A percentile compares a stretch with the other conserved stretches of the same genome.
Evolutionary conservation across 1,284 basidiomycete genomes (phyloP).

Genomic region (Waitea zeae): DNA sequence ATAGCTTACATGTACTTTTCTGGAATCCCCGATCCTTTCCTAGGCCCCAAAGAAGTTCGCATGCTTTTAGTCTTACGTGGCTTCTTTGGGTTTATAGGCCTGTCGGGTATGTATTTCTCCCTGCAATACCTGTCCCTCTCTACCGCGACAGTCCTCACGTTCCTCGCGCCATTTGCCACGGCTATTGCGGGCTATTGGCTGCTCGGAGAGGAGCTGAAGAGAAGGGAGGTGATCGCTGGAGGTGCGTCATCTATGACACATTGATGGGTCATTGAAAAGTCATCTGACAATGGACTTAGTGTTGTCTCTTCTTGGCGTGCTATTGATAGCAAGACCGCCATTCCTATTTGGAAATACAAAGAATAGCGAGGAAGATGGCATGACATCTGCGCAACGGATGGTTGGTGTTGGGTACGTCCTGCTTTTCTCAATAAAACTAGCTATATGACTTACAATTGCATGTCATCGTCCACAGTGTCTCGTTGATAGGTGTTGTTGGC

Average conservation of each 20-base stretch:
- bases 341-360: slow-evolving; percentile 14
- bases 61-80: slow-evolving; percentile 39
- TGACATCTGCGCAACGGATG: slow-evolving; percentile 17
- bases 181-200: slow-evolving; percentile 53
- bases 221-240: slow-evolving; percentile 44
- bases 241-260: slow-evolving; percentile 19
- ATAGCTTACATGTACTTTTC: slow-evolving; percentile 24
- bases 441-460: too few species aligned
- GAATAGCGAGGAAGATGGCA: slow-evolving; percentile 5
- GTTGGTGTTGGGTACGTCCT: slow-evolving; percentile 17
- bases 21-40: slow-evolving; percentile 43
- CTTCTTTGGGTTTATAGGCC: slow-evolving; percentile 46
- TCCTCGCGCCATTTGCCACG: slow-evolving; percentile 55
- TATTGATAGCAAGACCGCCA: slow-evolving; percentile 27
- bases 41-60: slow-evolving; percentile 55
- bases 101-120: slow-evolving; percentile 56
- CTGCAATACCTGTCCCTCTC: slow-evolving; percentile 41
- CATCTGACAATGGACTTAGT: slow-evolving; percentile 17
- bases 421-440: background rate
- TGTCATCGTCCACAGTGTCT: slow-evolving; percentile 19
- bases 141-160: slow-evolving; percentile 63
- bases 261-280: slow-evolving; percentile 15
- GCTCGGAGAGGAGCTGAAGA: slow-evolving; percentile 44
- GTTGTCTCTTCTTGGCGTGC: slow-evolving; percentile 28
- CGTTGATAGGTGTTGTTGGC: slow-evolving; percentile 41